Base-by-base conservation (phyloP, 805 yeast species). In the Priceomyces medius region DNA sequence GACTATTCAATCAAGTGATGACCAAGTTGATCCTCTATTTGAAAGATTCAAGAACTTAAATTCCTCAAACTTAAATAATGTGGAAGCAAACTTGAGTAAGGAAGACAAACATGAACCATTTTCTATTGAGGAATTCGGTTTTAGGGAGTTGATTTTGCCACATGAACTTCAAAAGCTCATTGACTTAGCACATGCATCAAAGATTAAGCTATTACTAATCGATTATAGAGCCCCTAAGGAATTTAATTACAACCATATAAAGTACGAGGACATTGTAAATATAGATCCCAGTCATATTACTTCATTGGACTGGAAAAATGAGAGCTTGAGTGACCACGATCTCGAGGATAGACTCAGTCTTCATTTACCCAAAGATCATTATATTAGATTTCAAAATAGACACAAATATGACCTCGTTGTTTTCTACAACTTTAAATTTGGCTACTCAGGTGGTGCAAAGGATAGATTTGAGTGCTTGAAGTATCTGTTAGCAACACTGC, bases 141-240 rank as follows among this genome's bases (percentile, higher is more conserved):
- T 45, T 31, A 42, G 38, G 9, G 61, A 56, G 34, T 24, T 45
- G 3, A 47, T 63, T 4, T 46, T 55, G 3, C 53, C 63, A 0
- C 37, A 37, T 5, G 53, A 57, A 35, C 41, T 64, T 12, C 37
- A 46, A 16, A 20, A 37, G 6, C 20, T 51, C 4, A 21, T 58
- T 20, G 26, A 44, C 3, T 21, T 20, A 16, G 20, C 33, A 14
- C 18, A 31, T 6, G 9, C n/a, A 3, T 20, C 42, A 6, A 14
- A 19, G 9, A 28, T 13, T 23, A 49, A 37, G 20, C 54, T 84
- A 0, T 66, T 90, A n/a, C 46, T 90, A 8, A 73, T 91, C 5
- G 98, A 91, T 58, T 74, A 81, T 31, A 68, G 97, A 49, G 66
- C 82, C 13, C 68, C 82, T 29, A 68, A 66, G 14, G 81, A 79